Conservation (phyloP, 495 filamentous ascomycete species). For the Neurospora sp. region DNA sequence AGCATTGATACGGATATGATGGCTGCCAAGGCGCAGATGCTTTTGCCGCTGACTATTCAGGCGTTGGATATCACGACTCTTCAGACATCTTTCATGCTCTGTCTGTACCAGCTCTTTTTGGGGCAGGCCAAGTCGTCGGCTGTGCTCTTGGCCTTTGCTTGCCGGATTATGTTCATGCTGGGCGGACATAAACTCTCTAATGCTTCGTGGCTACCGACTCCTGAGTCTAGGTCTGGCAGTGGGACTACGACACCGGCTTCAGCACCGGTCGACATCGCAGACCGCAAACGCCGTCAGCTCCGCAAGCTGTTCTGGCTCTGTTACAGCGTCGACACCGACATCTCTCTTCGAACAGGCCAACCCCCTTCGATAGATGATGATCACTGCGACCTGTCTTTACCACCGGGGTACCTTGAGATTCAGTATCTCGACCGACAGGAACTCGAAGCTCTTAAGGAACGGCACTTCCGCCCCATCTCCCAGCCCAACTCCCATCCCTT, state of each 20-base stretch:
- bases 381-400: constrained; percentile 43
- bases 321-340: constrained; percentile 42
- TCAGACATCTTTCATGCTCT: constrained; percentile 35
- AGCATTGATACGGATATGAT: constrained; percentile 28
- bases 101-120: constrained; percentile 31
- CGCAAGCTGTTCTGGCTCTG: constrained; percentile 45
- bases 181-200: constrained; percentile 28
- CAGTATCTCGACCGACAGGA: constrained; percentile 12
- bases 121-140: constrained; percentile 37
- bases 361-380: constrained; percentile 42
- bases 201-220: background rate
- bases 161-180: constrained; percentile 37
- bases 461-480: background rate
- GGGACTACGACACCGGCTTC: background rate
- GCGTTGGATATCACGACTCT: constrained; percentile 30
- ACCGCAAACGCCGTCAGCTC: constrained; percentile 18
- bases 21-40: constrained; percentile 26
- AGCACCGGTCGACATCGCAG: background rate
- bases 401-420: constrained; percentile 32
- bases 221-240: background rate
- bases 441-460: background rate
- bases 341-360: constrained; percentile 39
- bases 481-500: background rate
- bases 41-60: constrained; percentile 33
- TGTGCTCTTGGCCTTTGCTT: constrained; percentile 32